Evolutionary conservation across 352 stramenopile genomes (phyloP).

Genomic region (Phytopythium boreale): DNA sequence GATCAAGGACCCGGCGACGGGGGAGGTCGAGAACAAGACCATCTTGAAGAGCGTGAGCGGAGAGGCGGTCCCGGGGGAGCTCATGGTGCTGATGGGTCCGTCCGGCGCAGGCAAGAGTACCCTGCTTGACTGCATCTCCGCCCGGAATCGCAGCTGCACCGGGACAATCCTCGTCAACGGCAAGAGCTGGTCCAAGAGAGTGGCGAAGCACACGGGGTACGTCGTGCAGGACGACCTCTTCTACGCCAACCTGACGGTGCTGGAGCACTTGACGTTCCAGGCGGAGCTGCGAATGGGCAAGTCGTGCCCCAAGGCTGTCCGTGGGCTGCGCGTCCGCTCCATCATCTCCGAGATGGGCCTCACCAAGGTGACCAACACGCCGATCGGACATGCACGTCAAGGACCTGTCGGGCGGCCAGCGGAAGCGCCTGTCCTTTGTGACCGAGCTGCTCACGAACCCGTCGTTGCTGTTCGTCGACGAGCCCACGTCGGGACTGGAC

Average conservation of each 20-base stretch:
- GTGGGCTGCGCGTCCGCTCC: conserved; percentile 18
- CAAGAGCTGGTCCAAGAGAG: conserved; percentile 21
- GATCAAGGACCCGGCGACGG: conserved; percentile 22
- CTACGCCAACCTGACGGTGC: conserved; percentile 75
- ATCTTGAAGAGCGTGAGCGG: conserved; percentile 46
- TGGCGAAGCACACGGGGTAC: conserved; percentile 40
- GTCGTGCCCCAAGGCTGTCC: conserved; percentile 11
- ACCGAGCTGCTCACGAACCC: conserved; percentile 80
- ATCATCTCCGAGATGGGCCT: conserved; percentile 47
- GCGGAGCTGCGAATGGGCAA: conserved; percentile 62
- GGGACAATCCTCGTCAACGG: conserved; percentile 61
- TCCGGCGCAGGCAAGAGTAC: conserved; percentile 39
- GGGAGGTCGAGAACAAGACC: conserved; percentile 25
- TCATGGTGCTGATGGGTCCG: conserved; percentile 39
- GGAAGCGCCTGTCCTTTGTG: conserved; percentile 73
- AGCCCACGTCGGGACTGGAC: conserved; percentile 60
- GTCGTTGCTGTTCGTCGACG: conserved; percentile 74
- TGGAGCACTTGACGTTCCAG: conserved; percentile 83
- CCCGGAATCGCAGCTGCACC: conserved; percentile 45
- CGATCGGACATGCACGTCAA: conserved; percentile 36
- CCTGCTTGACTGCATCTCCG: conserved; percentile 35
- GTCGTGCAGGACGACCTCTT: conserved; percentile 89
- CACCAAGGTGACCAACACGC: conserved; percentile 36
- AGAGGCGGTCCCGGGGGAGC: conserved; percentile 19
- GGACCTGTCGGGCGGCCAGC: conserved; percentile 68